phyloP scores from a whole-genome alignment of 345 rosid species.

The Eucalyptus fibrosa region DNA sequence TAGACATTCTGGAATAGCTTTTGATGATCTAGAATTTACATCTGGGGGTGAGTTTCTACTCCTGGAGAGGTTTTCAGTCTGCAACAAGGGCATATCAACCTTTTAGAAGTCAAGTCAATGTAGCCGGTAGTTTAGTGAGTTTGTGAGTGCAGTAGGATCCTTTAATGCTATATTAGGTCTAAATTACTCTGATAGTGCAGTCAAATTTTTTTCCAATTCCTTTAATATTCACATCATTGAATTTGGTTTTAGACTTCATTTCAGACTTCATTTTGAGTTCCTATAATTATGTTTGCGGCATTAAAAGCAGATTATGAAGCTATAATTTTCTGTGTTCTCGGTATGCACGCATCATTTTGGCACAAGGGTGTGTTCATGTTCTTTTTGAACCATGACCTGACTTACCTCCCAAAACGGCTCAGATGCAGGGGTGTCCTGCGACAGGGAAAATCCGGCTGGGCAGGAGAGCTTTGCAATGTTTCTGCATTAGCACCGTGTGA shows the following conservation, averaged over 20 bases:
- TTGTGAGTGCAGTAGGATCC: not conserved
- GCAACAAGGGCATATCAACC: not conserved
- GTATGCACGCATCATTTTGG: not conserved
- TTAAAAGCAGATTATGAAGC: not conserved
- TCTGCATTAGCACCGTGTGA: not conserved
- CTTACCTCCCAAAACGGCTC: not conserved
- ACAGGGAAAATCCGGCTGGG: not conserved
- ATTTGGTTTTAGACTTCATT: not conserved
- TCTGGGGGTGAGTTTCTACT: not conserved
- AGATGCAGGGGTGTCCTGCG: not conserved
- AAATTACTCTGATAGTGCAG: not conserved
- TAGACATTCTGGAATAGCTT: not conserved
- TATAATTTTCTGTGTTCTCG: not conserved
- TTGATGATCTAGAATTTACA: not conserved
- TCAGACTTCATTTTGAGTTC: not conserved
- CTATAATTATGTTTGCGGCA: not conserved
- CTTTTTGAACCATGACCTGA: not conserved
- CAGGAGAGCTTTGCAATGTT: not conserved
- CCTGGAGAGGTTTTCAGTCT: not conserved
- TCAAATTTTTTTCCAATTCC: not conserved
- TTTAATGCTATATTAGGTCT: not conserved
- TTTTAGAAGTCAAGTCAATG: not conserved
- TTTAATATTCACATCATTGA: not conserved
- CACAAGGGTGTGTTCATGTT: not conserved
- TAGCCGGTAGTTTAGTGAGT: not conserved